Conservation (phyloP, 495 filamentous ascomycete species). For the Wilcoxina mikolae region DNA sequence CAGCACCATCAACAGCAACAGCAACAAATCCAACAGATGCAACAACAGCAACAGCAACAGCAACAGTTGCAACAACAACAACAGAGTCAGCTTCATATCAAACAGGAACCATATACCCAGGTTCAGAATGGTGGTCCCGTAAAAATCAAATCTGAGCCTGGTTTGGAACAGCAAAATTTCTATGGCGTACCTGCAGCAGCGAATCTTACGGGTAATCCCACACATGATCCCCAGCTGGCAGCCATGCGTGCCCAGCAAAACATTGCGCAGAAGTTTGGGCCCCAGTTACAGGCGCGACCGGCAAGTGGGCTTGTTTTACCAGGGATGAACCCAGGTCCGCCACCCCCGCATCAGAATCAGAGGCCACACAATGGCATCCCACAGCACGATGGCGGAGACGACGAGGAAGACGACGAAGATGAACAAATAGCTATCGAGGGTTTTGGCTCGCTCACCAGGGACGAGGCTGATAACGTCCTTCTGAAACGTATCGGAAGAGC, state of each 20-base stretch:
- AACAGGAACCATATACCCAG: slow-evolving; percentile 28
- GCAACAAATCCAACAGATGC: slow-evolving; percentile 21
- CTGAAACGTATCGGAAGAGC: slow-evolving; percentile 19
- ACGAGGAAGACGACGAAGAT: slow-evolving; percentile 43
- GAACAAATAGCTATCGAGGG: slow-evolving; percentile 35
- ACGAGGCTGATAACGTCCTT: slow-evolving; percentile 24
- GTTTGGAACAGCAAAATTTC: slow-evolving; percentile 34
- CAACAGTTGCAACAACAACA: slow-evolving; percentile 21
- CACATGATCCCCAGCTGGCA: slow-evolving; percentile 27
- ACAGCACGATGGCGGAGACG: slow-evolving; percentile 61
- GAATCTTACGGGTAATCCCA: slow-evolving; percentile 21
- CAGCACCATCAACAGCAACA: slow-evolving; percentile 19
- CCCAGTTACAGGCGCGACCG: slow-evolving; percentile 30
- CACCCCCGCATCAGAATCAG: slow-evolving; percentile 25
- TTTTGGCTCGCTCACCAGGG: slow-evolving; percentile 28
- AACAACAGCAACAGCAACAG: slow-evolving; percentile 19
- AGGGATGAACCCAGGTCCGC: slow-evolving; percentile 13
- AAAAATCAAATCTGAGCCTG: slow-evolving; percentile 63
- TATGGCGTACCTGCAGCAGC: slow-evolving; percentile 15
- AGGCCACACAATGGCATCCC: slow-evolving; percentile 33
- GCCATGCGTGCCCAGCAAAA: slow-evolving; percentile 30
- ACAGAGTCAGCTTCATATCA: slow-evolving; percentile 21
- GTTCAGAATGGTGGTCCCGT: slow-evolving; percentile 32
- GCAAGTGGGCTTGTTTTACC: slow-evolving; percentile 22
- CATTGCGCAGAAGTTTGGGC: slow-evolving; percentile 46